Base-by-base conservation (phyloP, 2,329 filamentous ascomycete genomes). In the Trichoderma citrinoviride region DNA sequence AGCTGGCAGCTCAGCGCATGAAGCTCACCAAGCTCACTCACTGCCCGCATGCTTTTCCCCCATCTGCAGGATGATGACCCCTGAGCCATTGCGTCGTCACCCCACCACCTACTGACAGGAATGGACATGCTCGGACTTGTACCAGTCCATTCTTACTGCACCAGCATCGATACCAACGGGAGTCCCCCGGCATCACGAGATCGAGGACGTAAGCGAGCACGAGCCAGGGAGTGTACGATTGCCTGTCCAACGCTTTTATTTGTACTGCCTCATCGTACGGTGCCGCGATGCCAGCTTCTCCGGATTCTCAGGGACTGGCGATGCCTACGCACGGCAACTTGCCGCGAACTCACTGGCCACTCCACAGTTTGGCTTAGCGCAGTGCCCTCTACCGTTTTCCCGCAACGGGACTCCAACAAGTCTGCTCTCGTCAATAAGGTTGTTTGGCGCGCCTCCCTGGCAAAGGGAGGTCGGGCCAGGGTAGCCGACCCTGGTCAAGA, bases 401-500 rank as follows among this genome's bases (percentile, higher is more conserved):
- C 64, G 61, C 61, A 54, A 66, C 53, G 47, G 53, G 60, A 43
- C 44, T 46, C 49, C 53, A 27, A 46, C 52, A 57, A 64, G 43
- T 17, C 46, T 53, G 53, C 12, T 14, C 29, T 43, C 58, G 23
- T 47, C 49, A 62, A 49, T 63, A 65, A 65, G 64, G 63, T 65
- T 65, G 63, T 65, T 49, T 47, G 47, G 33, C 33, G 23, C 27
- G 41, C 41, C 58, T 50, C 54, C 62, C 47, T 61, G 55, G 37
- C 40, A 37, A 37, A 50, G 56, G 54, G 19, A 44, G 23, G 52
- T 47, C 23, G 43, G 55, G 53, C 44, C n/a, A 47, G 49, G 62
- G 62, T 63, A 65, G 64, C 58, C 56, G 6, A 37, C 64, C 64
- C 64, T 65, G 63, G 64, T 62, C 56, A 63, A 58, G 43, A 33